Evolutionary conservation across 257 asterid species (phyloP).

Genomic region (Cruciata laevipes): DNA sequence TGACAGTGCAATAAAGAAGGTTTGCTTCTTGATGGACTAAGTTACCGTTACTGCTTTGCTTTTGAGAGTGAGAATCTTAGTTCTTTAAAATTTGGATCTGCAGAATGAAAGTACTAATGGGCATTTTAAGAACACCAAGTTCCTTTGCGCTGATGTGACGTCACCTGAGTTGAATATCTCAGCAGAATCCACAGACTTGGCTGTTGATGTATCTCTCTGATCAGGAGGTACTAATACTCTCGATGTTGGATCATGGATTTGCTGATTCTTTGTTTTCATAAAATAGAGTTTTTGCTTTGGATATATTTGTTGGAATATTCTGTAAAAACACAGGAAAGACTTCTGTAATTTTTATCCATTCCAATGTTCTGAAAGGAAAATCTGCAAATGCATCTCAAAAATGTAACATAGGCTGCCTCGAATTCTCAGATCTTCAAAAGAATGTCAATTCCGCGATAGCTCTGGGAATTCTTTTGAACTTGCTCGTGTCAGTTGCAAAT

Average conservation of each 20-base stretch:
- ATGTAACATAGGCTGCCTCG: constrained; percentile 9
- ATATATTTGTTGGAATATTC: not conserved
- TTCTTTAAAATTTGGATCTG: constrained; percentile 14
- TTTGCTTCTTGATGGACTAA: constrained; percentile 12
- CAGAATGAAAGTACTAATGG: constrained; percentile 76
- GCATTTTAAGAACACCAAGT: constrained; percentile 59
- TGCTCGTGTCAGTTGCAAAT: constrained; percentile 66
- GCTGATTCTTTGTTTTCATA: not conserved
- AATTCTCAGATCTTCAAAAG: constrained; percentile 63
- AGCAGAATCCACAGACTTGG: constrained; percentile 78
- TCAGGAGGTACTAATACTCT: constrained; percentile 45
- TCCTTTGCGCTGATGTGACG: constrained; percentile 88
- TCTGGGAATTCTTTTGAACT: constrained; percentile 72
- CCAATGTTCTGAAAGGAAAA: not conserved
- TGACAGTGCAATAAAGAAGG: constrained; percentile 81
- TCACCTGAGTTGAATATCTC: constrained; percentile 66
- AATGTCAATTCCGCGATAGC: constrained; percentile 42
- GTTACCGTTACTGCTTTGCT: not conserved
- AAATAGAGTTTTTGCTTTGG: not conserved
- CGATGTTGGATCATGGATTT: not conserved
- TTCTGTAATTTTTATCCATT: not conserved
- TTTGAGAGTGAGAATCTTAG: not conserved
- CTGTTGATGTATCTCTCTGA: constrained; percentile 96
- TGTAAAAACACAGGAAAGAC: not conserved
- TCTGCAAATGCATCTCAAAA: not conserved